These are phyloP conservation scores for Ascomycota sp. DNA, from an alignment of 2,329 filamentous ascomycete genomes.

Conservation along the genomic window DNA sequence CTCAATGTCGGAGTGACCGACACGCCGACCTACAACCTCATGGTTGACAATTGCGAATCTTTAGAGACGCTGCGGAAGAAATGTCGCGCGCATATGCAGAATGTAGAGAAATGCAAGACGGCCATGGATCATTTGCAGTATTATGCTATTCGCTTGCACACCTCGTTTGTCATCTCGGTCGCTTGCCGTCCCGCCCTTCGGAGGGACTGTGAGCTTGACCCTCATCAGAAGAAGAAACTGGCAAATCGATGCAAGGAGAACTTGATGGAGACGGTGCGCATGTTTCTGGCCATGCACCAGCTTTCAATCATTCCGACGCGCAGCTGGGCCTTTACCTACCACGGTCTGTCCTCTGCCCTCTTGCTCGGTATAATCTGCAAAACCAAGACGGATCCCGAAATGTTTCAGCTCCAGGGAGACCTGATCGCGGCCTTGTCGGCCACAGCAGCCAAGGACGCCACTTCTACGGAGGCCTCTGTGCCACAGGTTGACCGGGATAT, in stretches of 20 bases:
- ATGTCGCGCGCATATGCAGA: slow-evolving; percentile 30
- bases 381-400: slow-evolving; percentile 41
- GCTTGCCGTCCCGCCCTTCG: slow-evolving; percentile 42
- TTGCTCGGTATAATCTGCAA: slow-evolving; percentile 42
- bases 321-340: slow-evolving; percentile 49
- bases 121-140: slow-evolving; percentile 42
- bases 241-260: slow-evolving; percentile 40
- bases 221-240: slow-evolving; percentile 30
- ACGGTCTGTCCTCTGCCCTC: slow-evolving; percentile 43
- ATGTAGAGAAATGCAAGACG: slow-evolving; percentile 42
- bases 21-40: slow-evolving; percentile 29
- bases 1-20: slow-evolving; percentile 33
- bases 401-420: slow-evolving; percentile 42
- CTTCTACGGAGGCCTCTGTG: slow-evolving; percentile 31
- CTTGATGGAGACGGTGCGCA: slow-evolving; percentile 43
- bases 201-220: slow-evolving; percentile 28
- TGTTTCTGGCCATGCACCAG: slow-evolving; percentile 51
- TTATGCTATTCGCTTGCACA: slow-evolving; percentile 43
- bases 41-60: slow-evolving; percentile 34
- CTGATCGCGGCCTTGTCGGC: slow-evolving; percentile 42
- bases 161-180: slow-evolving; percentile 43
- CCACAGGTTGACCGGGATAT: slow-evolving; percentile 37
- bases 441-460: slow-evolving; percentile 40
- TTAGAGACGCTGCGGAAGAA: slow-evolving; percentile 29
- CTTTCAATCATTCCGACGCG: slow-evolving; percentile 44